Percentiles rank a stretch among this genome's conserved stretches.
phyloP scores from a whole-genome alignment of 2,329 filamentous ascomycete species.

The Colletotrichum lupini region DNA sequence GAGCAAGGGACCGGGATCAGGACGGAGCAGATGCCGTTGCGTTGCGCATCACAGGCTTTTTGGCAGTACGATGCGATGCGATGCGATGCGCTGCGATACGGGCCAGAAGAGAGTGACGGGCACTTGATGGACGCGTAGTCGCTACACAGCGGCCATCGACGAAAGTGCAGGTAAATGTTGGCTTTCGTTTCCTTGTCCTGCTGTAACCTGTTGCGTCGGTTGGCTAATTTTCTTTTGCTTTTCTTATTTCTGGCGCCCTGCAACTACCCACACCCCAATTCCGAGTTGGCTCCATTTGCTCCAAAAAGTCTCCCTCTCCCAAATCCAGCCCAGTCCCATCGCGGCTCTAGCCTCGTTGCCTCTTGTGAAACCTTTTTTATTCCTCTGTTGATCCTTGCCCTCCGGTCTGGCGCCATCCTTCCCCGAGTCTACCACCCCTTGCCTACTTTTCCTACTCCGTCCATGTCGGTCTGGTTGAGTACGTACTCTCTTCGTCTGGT shows the following conservation, averaged over 20 bases:
- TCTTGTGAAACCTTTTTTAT: constrained; percentile 35
- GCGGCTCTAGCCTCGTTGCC: constrained; percentile 34
- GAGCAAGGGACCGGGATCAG: not conserved
- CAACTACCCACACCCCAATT: constrained; percentile 27
- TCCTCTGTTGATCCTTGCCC: constrained; percentile 19
- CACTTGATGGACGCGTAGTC: constrained; percentile 23
- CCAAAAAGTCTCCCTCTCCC: constrained; percentile 19
- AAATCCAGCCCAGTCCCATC: constrained; percentile 23
- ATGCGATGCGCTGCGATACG: not conserved
- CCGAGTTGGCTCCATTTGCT: constrained; percentile 2
- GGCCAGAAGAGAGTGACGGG: not conserved
- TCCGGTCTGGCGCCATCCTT: constrained; percentile 35
- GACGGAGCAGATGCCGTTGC: not conserved
- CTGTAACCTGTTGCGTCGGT: constrained; percentile 22
- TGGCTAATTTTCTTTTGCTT: not conserved
- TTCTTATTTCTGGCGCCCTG: constrained; percentile 19
- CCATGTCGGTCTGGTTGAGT: constrained; percentile 27
- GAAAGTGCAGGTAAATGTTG: constrained; percentile 3
- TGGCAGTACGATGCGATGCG: too few species aligned
- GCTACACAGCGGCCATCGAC: constrained; percentile 21
- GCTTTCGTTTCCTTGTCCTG: not conserved
- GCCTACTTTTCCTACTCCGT: constrained; percentile 26
- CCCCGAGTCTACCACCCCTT: constrained; percentile 34
- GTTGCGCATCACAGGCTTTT: not conserved
- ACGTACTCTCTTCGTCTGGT: constrained; percentile 13